A percentile compares a stretch with the other conserved stretches of the same genome.
Conservation (phyloP, 2,329 filamentous ascomycete genomes). For the Colletotrichum ledebouriae region DNA sequence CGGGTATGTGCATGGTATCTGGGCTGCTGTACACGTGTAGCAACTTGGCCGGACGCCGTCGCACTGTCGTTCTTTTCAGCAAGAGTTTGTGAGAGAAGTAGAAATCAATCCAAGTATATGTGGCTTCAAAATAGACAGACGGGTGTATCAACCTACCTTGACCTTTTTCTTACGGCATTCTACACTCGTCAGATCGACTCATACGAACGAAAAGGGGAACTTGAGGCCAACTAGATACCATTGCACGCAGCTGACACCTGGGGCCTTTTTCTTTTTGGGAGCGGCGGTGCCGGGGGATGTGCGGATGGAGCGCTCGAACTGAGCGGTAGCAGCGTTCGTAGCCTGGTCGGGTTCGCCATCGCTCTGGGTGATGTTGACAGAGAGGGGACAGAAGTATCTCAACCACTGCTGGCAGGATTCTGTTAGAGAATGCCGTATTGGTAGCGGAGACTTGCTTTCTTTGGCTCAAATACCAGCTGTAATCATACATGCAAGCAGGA, state of each 20-base stretch:
- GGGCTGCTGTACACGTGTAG: not conserved
- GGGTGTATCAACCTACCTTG: not conserved
- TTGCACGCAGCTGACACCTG: conserved; percentile 28
- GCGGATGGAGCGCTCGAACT: not conserved
- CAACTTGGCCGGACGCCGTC: conserved; percentile 24
- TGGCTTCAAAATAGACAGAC: too few species aligned
- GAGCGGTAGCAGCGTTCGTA: conserved; percentile 23
- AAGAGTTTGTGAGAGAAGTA: not conserved
- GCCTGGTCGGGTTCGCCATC: conserved; percentile 8
- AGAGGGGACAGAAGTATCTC: too few species aligned
- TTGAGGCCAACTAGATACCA: not conserved
- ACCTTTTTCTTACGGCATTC: conserved; percentile 27
- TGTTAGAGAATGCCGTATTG: too few species aligned
- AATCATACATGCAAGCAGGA: too few species aligned
- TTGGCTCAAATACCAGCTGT: too few species aligned
- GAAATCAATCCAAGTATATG: too few species aligned
- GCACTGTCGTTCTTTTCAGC: conserved; percentile 3
- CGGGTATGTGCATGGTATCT: conserved; percentile 21
- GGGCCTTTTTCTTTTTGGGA: conserved; percentile 16
- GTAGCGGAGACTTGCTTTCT: too few species aligned
- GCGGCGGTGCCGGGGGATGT: not conserved
- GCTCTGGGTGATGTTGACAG: too few species aligned
- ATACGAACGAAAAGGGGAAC: not conserved
- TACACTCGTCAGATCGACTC: not conserved
- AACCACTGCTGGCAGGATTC: too few species aligned